phyloP scores from a whole-genome alignment of 2,329 filamentous ascomycete genomes.

The Diaporthe sp. region DNA sequence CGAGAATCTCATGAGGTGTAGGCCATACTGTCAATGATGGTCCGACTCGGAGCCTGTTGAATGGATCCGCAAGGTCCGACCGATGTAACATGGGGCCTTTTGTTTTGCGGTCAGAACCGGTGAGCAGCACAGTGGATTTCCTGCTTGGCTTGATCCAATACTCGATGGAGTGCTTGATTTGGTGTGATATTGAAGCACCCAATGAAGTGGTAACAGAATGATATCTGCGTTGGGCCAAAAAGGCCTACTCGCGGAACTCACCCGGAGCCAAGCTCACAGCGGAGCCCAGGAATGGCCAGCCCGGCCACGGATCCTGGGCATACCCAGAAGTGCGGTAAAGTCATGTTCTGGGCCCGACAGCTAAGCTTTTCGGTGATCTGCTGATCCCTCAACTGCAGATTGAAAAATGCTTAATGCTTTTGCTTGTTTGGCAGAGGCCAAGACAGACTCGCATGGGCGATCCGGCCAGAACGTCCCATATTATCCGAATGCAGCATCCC shows the following conservation, averaged over 20 bases:
- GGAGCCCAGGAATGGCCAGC: neutral
- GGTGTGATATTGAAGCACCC: neutral
- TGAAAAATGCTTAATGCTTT: neutral
- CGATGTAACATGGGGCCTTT: neutral
- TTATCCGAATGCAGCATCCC: slow-evolving; percentile 16
- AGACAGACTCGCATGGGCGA: neutral
- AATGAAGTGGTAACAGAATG: neutral
- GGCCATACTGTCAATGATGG: neutral
- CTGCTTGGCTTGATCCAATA: neutral
- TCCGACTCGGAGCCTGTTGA: neutral
- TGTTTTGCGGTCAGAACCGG: neutral
- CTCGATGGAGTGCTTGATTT: neutral
- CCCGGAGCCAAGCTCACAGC: neutral
- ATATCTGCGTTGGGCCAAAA: neutral
- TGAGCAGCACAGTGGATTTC: neutral
- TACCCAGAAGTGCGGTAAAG: neutral
- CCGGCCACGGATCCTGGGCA: neutral
- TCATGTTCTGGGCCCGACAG: neutral
- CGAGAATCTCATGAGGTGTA: neutral
- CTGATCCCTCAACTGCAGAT: neutral
- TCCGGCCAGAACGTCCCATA: slow-evolving; percentile 7
- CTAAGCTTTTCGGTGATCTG: slow-evolving; percentile 24
- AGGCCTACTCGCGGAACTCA: no score
- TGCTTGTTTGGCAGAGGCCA: neutral
- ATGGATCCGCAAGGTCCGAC: neutral